Percentiles rank a stretch among this genome's conserved stretches.
phyloP scores from a whole-genome alignment of 164 flowering plant species.

The Piper longum region DNA sequence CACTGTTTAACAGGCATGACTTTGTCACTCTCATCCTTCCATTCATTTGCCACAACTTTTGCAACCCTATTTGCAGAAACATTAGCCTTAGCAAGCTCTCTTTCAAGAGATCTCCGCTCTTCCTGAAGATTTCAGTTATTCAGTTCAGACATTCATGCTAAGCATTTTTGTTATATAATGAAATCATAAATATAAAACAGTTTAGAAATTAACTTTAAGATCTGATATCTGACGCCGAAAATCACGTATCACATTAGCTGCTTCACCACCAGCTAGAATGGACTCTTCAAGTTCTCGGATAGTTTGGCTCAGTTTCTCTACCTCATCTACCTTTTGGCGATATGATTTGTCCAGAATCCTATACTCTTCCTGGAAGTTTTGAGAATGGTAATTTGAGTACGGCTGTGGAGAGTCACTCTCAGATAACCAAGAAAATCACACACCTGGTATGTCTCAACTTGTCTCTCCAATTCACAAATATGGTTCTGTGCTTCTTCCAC shows the following conservation, averaged over 20 bases:
- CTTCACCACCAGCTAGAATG: slow-evolving; percentile 60
- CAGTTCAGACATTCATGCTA: background rate
- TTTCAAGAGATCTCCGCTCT: slow-evolving; percentile 62
- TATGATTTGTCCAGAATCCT: slow-evolving; percentile 68
- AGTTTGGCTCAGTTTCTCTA: slow-evolving; percentile 75
- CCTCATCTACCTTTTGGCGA: slow-evolving; percentile 71
- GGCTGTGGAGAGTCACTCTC: background rate
- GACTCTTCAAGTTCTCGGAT: slow-evolving; percentile 78
- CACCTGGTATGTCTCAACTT: slow-evolving; percentile 79
- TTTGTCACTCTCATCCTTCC: slow-evolving; percentile 75
- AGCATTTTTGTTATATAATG: background rate
- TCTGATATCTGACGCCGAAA: slow-evolving; percentile 53
- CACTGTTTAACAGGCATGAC: slow-evolving; percentile 82
- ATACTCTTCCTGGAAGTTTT: slow-evolving; percentile 55
- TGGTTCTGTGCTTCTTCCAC: slow-evolving; percentile 93
- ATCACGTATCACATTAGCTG: slow-evolving; percentile 70
- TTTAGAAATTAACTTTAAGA: slow-evolving; percentile 31
- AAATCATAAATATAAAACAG: background rate
- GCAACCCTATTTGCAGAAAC: slow-evolving; percentile 70
- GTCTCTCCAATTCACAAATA: slow-evolving; percentile 67
- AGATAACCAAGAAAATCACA: background rate
- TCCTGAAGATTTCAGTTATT: slow-evolving; percentile 28
- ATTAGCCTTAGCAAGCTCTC: slow-evolving; percentile 63
- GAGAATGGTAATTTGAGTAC: background rate
- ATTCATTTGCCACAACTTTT: slow-evolving; percentile 61